Evolutionary conservation across 768 basidiomycete species (phyloP).

Genomic region (Suillus plorans): DNA sequence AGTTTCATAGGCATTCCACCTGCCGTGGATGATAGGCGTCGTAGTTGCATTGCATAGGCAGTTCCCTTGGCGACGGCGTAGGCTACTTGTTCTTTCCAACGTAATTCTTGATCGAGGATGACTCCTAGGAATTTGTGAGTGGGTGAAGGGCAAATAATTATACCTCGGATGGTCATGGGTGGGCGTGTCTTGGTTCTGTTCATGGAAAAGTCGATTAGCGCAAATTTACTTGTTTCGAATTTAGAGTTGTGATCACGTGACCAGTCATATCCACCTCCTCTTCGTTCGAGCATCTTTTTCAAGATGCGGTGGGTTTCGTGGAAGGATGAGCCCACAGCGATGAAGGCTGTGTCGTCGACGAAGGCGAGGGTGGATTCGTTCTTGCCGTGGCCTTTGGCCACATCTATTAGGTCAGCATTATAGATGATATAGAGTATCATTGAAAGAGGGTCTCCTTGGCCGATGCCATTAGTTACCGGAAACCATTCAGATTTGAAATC

Average conservation of each 20-base stretch:
- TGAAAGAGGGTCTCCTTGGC: constrained; percentile 29
- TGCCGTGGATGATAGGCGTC: too few species aligned
- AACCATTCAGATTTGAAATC: constrained; percentile 22
- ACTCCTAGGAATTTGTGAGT: neutral
- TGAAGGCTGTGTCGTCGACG: constrained; percentile 25
- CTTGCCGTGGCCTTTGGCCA: neutral
- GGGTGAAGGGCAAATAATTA: accelerated
- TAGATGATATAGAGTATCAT: constrained; percentile 26
- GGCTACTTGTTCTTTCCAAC: neutral
- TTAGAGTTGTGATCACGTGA: constrained; percentile 14
- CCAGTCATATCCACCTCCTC: constrained; percentile 14
- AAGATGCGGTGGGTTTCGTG: constrained; percentile 11
- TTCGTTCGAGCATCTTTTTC: constrained; percentile 9
- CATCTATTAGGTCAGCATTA: constrained; percentile 19
- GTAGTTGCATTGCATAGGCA: too few species aligned
- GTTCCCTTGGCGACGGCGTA: too few species aligned
- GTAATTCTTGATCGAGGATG: neutral
- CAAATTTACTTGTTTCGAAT: constrained; percentile 16
- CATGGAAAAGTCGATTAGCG: constrained; percentile 5
- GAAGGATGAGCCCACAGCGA: constrained; percentile 19
- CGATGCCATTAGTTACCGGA: constrained; percentile 19
- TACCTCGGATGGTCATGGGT: neutral
- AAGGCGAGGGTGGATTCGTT: constrained; percentile 11
- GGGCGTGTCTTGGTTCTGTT: neutral
- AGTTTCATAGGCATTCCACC: too few species aligned